phyloP scores from a whole-genome alignment of 192 early-diverging fungal species.

The Chytriomyces hyalinus region DNA sequence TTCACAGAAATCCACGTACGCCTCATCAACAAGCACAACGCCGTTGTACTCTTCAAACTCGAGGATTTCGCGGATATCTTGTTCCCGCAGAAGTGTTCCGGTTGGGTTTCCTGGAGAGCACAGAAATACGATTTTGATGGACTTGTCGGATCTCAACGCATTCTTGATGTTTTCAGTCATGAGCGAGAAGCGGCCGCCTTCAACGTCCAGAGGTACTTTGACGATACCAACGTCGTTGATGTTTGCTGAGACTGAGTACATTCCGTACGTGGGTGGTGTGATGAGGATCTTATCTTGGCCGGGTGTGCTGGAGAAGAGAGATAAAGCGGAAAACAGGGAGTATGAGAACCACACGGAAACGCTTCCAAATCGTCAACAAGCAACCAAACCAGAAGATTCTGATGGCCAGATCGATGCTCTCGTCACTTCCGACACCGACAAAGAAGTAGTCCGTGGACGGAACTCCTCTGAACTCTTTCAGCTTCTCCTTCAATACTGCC shows the following conservation, averaged over 20 bases:
- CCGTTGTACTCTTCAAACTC: constrained; percentile 75
- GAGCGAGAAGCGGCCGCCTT: constrained; percentile 72
- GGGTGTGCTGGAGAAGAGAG: constrained; percentile 72
- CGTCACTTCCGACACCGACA: constrained; percentile 96
- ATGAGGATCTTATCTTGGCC: constrained; percentile 91
- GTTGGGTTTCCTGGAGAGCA: constrained; percentile 99
- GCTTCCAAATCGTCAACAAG: no score
- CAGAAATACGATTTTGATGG: constrained; percentile 90
- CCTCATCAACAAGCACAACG: constrained; percentile 97
- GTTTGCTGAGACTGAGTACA: constrained; percentile 93
- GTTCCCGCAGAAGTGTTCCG: constrained; percentile 75
- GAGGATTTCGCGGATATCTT: constrained; percentile 71
- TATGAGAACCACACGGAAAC: no score
- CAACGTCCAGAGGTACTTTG: constrained; percentile 82
- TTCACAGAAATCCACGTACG: constrained; percentile 85
- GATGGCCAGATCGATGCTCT: constrained; percentile 75
- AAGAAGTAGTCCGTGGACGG: constrained; percentile 78
- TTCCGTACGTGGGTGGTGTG: constrained; percentile 98
- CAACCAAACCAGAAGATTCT: constrained; percentile 15
- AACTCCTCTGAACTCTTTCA: constrained; percentile 75
- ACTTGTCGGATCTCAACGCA: constrained; percentile 67
- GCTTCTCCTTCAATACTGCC: constrained; percentile 74
- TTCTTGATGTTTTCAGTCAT: constrained; percentile 67
- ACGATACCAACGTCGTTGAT: constrained; percentile 94
- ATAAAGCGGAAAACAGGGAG: no score